Percentiles rank a stretch among this genome's conserved stretches.
Evolutionary conservation across 371 early-diverging fungal genomes (phyloP).

Genomic region (Chytridiales sp.): DNA sequence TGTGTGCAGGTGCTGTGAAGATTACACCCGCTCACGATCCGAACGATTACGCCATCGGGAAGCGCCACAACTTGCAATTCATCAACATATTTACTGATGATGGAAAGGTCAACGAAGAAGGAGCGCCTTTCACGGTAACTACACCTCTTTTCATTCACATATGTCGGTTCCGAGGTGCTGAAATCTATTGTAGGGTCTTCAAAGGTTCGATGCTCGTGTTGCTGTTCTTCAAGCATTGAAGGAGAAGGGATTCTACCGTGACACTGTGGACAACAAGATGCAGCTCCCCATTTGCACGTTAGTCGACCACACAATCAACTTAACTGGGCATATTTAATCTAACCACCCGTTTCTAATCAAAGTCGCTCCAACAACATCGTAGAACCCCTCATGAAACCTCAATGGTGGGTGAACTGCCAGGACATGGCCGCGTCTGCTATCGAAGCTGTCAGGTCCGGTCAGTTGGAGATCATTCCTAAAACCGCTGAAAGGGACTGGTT

Average conservation of each 20-base stretch:
- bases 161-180: background rate
- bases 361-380: slow-evolving; percentile 96
- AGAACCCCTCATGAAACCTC: slow-evolving; percentile 98
- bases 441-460: slow-evolving; percentile 81
- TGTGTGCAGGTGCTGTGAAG: slow-evolving; percentile 90
- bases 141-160: background rate
- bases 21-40: slow-evolving; percentile 99
- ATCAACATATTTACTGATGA: slow-evolving; percentile 97
- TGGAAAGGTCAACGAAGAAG: slow-evolving; percentile 90
- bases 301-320: background rate
- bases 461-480: slow-evolving; percentile 88
- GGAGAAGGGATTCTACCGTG: slow-evolving; percentile 84
- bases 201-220: slow-evolving; percentile 95
- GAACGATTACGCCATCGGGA: slow-evolving; percentile 98
- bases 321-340: background rate
- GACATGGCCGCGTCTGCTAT: slow-evolving; percentile 88
- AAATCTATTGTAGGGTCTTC: slow-evolving; percentile 61
- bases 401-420: slow-evolving; percentile 98
- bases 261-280: slow-evolving; percentile 90
- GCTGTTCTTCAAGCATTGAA: slow-evolving; percentile 86
- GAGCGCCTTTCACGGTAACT: slow-evolving; percentile 60
- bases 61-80: slow-evolving; percentile 89
- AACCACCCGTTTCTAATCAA: slow-evolving; percentile 35
- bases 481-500: slow-evolving; percentile 93
- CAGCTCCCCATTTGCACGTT: slow-evolving; percentile 82